Percentiles rank a stretch among this genome's conserved stretches.
phyloP scores from a whole-genome alignment of 306 rosid genomes.

The Acmispon strigosus region DNA sequence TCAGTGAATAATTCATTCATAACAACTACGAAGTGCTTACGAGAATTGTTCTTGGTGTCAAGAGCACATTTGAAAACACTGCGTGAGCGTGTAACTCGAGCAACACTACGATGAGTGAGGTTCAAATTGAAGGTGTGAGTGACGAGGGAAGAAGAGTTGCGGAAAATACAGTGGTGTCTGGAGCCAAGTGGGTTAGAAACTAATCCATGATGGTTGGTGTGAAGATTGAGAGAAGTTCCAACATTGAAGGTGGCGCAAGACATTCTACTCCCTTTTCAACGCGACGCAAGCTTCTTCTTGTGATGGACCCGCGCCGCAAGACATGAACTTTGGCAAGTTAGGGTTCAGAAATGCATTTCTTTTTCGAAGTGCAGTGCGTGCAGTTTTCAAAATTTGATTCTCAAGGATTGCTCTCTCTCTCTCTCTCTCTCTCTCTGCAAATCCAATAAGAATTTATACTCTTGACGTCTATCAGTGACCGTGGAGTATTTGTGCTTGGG shows the following conservation, averaged over 20 bases:
- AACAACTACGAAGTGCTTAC: constrained; percentile 9
- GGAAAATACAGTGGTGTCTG: neutral
- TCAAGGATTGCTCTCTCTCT: too few species aligned
- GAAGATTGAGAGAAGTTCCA: constrained; percentile 29
- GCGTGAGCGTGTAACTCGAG: neutral
- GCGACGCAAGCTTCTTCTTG: too few species aligned
- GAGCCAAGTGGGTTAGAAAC: constrained; percentile 13
- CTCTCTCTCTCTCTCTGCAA: too few species aligned
- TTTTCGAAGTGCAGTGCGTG: too few species aligned
- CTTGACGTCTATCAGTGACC: too few species aligned
- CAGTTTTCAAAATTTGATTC: too few species aligned
- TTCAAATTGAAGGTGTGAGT: constrained; percentile 7
- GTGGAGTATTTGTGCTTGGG: too few species aligned
- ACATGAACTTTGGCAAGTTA: too few species aligned
- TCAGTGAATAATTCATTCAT: neutral
- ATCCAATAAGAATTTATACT: too few species aligned
- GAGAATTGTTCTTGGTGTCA: neutral
- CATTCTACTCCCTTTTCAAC: too few species aligned
- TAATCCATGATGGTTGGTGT: neutral
- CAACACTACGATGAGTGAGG: neutral
- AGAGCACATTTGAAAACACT: constrained; percentile 14
- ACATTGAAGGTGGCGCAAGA: constrained; percentile 35
- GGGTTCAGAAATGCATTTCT: too few species aligned
- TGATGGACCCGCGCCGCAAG: too few species aligned
- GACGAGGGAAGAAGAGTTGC: constrained; percentile 20